A percentile compares a stretch with the other conserved stretches of the same genome.
Conservation (phyloP, 345 rosid genomes). For the Aurinia saxatilis region DNA sequence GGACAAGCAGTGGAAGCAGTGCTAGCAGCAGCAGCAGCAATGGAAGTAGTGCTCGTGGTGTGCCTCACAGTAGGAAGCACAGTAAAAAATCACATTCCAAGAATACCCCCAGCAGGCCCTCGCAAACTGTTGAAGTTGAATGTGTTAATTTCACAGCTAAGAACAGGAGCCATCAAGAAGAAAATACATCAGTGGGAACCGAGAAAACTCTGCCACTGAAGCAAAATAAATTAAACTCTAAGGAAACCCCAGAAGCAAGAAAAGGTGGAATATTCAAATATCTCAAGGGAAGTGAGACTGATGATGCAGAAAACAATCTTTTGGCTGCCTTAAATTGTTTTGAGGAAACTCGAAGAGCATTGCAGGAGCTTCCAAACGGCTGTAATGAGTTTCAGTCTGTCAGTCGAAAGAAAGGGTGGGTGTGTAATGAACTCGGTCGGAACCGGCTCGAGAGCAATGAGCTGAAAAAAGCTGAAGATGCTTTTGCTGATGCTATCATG, state of each 20-base stretch:
- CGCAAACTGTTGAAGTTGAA: slow-evolving; percentile 34
- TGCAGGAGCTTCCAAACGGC: slow-evolving; percentile 47
- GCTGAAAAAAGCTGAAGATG: slow-evolving; percentile 62
- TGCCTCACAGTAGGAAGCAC: slow-evolving; percentile 50
- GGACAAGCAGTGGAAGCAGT: slow-evolving; percentile 90
- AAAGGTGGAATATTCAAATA: slow-evolving; percentile 88
- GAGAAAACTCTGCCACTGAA: slow-evolving; percentile 20
- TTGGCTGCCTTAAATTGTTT: slow-evolving; percentile 62
- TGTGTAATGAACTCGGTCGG: slow-evolving; percentile 83
- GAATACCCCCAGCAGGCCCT: slow-evolving; percentile 20
- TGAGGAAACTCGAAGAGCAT: slow-evolving; percentile 65
- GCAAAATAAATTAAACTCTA: slow-evolving; percentile 24
- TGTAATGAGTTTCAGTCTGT: slow-evolving; percentile 54
- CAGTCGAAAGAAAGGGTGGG: slow-evolving; percentile 83
- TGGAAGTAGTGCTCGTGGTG: slow-evolving; percentile 33
- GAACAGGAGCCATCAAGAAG: slow-evolving; percentile 18
- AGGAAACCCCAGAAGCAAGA: slow-evolving; percentile 28
- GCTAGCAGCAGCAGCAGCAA: slow-evolving; percentile 73
- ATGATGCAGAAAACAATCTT: slow-evolving; percentile 62
- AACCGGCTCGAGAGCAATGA: slow-evolving; percentile 65
- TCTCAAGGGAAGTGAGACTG: slow-evolving; percentile 35
- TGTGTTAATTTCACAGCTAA: slow-evolving; percentile 22
- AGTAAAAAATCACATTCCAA: slow-evolving; percentile 42
- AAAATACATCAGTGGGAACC: slow-evolving; percentile 12
- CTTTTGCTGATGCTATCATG: slow-evolving; percentile 70